Conservation (phyloP, 2,329 filamentous ascomycete genomes). For the Talaromyces sp. region DNA sequence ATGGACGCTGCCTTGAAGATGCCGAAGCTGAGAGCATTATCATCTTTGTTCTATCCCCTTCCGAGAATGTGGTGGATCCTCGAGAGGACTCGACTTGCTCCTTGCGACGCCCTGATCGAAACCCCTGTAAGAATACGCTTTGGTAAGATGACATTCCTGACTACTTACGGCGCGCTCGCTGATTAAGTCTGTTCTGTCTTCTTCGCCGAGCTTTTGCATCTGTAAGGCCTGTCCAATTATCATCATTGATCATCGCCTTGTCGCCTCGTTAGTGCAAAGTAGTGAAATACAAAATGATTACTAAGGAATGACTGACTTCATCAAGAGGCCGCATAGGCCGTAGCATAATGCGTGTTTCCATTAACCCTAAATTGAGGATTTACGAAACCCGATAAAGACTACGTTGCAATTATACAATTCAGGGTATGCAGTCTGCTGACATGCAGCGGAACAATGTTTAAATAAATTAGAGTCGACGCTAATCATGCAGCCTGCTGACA, state of each 20-base stretch:
- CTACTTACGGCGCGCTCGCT: constrained; percentile 22
- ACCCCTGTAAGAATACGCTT: not conserved
- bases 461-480: not conserved
- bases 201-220: constrained; percentile 21
- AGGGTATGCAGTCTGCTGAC: constrained; percentile 12
- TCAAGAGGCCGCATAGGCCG: constrained; percentile 6
- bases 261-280: not conserved
- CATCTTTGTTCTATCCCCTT: not conserved
- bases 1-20: not conserved
- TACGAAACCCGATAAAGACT: not conserved
- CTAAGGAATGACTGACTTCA: not conserved
- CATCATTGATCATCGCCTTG: constrained; percentile 12
- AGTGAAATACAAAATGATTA: not conserved
- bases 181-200: constrained; percentile 24
- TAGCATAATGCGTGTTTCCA: not conserved
- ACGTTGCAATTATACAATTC: not conserved
- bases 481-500: constrained; percentile 16
- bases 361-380: not conserved
- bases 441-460: not conserved
- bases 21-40: not conserved
- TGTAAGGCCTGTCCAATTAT: constrained; percentile 19
- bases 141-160: not conserved
- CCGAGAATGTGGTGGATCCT: not conserved
- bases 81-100: not conserved
- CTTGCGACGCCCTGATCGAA: constrained; percentile 8